A percentile compares a stretch with the other conserved stretches of the same genome.
phyloP scores from a whole-genome alignment of 768 basidiomycete species.

The Cyathus striatus region DNA sequence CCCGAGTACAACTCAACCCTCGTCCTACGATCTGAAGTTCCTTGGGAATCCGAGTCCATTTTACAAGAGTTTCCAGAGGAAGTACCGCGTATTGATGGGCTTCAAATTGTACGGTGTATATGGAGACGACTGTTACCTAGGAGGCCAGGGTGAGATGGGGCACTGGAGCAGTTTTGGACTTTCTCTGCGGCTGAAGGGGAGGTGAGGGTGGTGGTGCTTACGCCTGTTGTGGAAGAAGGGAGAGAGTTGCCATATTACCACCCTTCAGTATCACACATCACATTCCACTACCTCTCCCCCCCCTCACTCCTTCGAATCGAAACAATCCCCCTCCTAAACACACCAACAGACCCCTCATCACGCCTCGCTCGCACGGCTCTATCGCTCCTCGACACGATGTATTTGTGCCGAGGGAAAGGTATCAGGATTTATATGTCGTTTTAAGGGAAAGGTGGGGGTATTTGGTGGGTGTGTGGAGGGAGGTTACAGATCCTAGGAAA shows the following conservation, averaged over 20 bases:
- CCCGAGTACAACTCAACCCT: conserved; percentile 93
- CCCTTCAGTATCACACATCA: conserved; percentile 74
- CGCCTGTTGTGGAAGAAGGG: conserved; percentile 44
- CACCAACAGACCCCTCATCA: conserved; percentile 45
- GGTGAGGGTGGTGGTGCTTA: conserved; percentile 45
- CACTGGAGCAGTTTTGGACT: conserved; percentile 75
- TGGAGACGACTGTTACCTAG: conserved; percentile 71
- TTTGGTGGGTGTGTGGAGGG: conserved; percentile 70
- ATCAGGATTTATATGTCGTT: conserved; percentile 86
- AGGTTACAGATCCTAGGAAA: conserved; percentile 81
- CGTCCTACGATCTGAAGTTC: conserved; percentile 77
- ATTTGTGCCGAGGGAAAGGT: conserved; percentile 66
- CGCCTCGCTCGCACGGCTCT: conserved; percentile 79
- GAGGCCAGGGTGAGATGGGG: conserved; percentile 68
- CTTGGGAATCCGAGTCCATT: conserved; percentile 32
- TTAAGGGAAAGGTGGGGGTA: conserved; percentile 84
- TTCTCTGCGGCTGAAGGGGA: conserved; percentile 37
- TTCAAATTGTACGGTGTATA: conserved; percentile 42
- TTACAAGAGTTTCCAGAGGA: conserved; percentile 25
- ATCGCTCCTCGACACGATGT: conserved; percentile 86
- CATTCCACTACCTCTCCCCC: conserved; percentile 63
- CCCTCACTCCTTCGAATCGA: conserved; percentile 49
- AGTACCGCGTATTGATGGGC: conserved; percentile 32
- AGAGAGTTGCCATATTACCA: conserved; percentile 82
- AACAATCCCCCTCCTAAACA: conserved; percentile 44